Evolutionary conservation across 176 grass and related monocot genomes (phyloP), one percentile per base, ranked within the genome.

Genomic region (Aechmea fasciata): DNA sequence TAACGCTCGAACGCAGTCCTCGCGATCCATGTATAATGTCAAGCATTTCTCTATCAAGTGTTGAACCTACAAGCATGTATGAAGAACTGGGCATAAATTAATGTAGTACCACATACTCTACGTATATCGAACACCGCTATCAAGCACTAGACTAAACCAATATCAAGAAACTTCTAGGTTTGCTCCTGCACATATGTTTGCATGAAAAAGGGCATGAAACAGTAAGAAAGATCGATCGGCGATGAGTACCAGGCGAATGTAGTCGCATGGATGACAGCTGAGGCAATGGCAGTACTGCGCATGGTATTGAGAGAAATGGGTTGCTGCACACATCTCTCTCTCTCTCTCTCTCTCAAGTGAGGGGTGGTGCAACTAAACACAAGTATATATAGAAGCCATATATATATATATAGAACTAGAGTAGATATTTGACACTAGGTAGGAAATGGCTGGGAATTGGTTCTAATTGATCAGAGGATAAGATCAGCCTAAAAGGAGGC

Each of bases 11-110:
- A 67, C 63, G 13, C 62, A 65, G 13, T 33, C 50, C 52, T 75
- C 63, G 3, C 73, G 48, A 13, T 75, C 73, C 73, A 75, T 66
- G 23, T 54, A 26, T 13, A 67, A 75, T 48, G 73, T 75, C 49
- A 75, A 51, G 63, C 73, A 75, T 53, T 66, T 75, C 73, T 75
- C 73, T 47, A 75, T 67, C 63, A 75, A 41, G 50, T 67, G 63
- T n/a, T 75, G 73, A 41, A 75, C 73, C 63, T 75, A 50, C 23
- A 65, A 54, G 55, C 13, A 61, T 61, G 11, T 12, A 5, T 12
- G 5, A 13, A 55, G 11, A 55, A 13, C 14, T 10, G 11, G 12
- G 18, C 10, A 18, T n/a, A 57, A 9, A 23, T 23, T 23, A 23
- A 41, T 41, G 33, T 41, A 41, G 33, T 41, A 41, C 54, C 18